These are phyloP conservation scores for Zygotorulaspora mrakii DNA, from an alignment of 1,139 yeast genomes.

Conservation along the genomic window DNA sequence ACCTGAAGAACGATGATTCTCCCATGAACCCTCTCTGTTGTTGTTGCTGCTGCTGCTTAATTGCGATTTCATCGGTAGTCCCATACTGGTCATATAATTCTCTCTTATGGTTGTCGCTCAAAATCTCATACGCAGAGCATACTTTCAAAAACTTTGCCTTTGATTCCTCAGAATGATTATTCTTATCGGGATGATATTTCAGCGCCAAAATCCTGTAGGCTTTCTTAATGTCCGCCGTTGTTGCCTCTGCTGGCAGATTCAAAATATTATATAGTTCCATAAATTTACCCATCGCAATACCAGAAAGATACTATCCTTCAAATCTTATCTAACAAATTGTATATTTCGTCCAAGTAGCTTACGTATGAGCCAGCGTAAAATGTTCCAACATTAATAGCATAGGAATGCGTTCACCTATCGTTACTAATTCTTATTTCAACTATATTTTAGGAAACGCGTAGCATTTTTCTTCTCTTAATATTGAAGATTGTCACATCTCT, in stretches of 20 bases:
- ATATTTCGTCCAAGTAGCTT: background rate
- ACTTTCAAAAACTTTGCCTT: conserved; percentile 59
- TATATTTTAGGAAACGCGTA: no score
- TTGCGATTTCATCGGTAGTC: conserved; percentile 44
- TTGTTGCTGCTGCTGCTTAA: conserved; percentile 27
- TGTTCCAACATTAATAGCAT: background rate
- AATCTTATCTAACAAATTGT: background rate
- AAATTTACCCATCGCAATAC: conserved; percentile 26
- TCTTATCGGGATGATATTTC: conserved; percentile 70
- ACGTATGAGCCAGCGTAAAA: background rate
- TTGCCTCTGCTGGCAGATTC: conserved; percentile 40
- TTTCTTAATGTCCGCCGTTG: conserved; percentile 45
- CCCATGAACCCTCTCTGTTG: no score
- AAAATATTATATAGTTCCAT: conserved; percentile 25
- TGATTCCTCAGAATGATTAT: conserved; percentile 45
- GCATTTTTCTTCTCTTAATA: no score
- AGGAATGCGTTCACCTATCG: background rate
- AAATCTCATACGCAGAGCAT: conserved; percentile 56
- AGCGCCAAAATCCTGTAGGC: conserved; percentile 61
- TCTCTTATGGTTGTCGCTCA: conserved; percentile 52
- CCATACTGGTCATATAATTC: conserved; percentile 56
- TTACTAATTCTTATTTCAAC: no score
- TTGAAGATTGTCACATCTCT: no score
- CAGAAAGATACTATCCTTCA: no score
- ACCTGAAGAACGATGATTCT: conserved; percentile 15